phyloP scores from a whole-genome alignment of 805 yeast species.

The Suhomyces sp. region DNA sequence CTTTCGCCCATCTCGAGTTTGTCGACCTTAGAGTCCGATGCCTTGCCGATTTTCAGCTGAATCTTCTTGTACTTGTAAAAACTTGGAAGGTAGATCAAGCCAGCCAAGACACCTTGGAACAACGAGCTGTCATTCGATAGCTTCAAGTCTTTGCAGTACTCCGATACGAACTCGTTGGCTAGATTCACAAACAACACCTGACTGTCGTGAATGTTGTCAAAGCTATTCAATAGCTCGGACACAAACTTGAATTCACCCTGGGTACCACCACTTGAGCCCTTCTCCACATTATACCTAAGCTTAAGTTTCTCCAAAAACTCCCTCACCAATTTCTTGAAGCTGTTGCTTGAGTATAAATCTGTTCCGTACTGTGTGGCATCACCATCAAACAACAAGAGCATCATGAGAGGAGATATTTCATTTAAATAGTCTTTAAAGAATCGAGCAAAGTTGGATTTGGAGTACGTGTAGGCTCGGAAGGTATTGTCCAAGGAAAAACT shows the following conservation, averaged over 20 bases:
- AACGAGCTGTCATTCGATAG: constrained; percentile 40
- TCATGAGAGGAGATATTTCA: constrained; percentile 36
- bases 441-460: constrained; percentile 33
- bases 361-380: constrained; percentile 4
- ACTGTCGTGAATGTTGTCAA: constrained; percentile 25
- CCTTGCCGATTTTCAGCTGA: constrained; percentile 23
- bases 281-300: constrained; percentile 18
- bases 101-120: constrained; percentile 40
- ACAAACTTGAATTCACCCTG: constrained; percentile 26
- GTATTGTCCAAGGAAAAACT: constrained; percentile 21
- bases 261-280: constrained; percentile 13
- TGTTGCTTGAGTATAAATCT: constrained; percentile 11
- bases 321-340: constrained; percentile 16
- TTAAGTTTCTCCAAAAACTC: constrained; percentile 24
- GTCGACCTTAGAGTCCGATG: neutral
- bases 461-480: constrained; percentile 34
- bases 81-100: constrained; percentile 39
- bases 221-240: constrained; percentile 28
- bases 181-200: constrained; percentile 32
- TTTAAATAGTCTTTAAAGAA: constrained; percentile 29
- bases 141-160: constrained; percentile 34
- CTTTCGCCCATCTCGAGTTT: neutral
- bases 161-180: constrained; percentile 40
- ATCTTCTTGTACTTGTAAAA: constrained; percentile 40
- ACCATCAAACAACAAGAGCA: constrained; percentile 20